Evolutionary conservation across 495 filamentous ascomycete species (phyloP).

Genomic region (Talaromyces trachyspermus): DNA sequence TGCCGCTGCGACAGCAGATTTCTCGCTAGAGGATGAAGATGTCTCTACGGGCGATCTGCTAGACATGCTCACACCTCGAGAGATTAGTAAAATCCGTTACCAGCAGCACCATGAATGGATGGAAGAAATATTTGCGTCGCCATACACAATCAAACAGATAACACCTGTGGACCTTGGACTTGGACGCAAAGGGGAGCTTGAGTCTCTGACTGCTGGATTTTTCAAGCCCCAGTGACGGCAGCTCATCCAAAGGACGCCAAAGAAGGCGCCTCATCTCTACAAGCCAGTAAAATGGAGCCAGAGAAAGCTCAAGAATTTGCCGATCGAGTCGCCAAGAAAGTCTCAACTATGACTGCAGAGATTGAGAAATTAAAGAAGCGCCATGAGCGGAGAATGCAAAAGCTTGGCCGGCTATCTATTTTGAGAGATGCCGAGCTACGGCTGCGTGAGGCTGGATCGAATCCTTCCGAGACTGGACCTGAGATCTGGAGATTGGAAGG

Average conservation of each 20-base stretch:
- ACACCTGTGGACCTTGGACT: conserved; percentile 81
- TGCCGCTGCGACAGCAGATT: conserved; percentile 38
- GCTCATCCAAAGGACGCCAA: conserved; percentile 25
- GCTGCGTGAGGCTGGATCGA: conserved; percentile 44
- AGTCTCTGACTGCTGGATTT: conserved; percentile 71
- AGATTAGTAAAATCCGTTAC: conserved; percentile 77
- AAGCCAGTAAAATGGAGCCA: conserved; percentile 55
- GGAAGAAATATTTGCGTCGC: conserved; percentile 90
- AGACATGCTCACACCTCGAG: conserved; percentile 78
- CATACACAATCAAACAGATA: conserved; percentile 74
- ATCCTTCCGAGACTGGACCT: conserved; percentile 43
- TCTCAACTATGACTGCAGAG: conserved; percentile 61
- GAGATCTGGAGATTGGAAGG: conserved; percentile 62
- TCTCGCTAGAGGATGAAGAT: conserved; percentile 77
- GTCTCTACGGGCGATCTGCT: conserved; percentile 77
- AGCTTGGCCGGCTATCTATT: conserved; percentile 58
- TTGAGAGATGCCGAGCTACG: conserved; percentile 56
- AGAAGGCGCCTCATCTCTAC: conserved; percentile 35
- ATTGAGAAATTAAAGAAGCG: conserved; percentile 74
- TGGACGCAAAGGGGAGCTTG: conserved; percentile 79
- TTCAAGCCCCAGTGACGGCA: conserved; percentile 50
- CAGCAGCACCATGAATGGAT: conserved; percentile 98
- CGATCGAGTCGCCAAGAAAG: conserved; percentile 58
- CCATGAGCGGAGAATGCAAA: conserved; percentile 66
- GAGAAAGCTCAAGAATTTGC: conserved; percentile 70